Conservation (phyloP, 805 yeast species). For the Saccharomycopsis olivae region DNA sequence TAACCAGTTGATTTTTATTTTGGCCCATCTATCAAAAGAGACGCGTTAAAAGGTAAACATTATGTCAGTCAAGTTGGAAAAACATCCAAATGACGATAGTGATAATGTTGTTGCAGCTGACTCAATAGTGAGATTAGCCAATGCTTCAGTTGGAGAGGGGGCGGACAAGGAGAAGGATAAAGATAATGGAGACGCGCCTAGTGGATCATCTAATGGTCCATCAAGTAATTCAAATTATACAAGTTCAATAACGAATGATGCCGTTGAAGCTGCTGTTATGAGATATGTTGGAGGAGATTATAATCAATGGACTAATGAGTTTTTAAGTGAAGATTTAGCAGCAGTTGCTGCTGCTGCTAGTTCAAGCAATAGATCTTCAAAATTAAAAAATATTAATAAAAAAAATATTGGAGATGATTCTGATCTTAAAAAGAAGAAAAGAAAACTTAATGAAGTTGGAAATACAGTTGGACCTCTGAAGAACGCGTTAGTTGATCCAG, state of each 20-base stretch:
- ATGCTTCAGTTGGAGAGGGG: not conserved
- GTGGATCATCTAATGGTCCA: too few relatives aligned
- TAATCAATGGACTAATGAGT: conserved; percentile 39
- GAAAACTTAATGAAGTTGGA: conserved; percentile 15
- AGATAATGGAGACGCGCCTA: not conserved
- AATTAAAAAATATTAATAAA: conserved; percentile 12
- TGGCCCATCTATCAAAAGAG: not conserved
- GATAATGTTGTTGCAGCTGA: not conserved
- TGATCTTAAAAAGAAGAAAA: conserved; percentile 17
- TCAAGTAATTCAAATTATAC: not conserved
- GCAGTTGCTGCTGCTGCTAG: conserved; percentile 11
- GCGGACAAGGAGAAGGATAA: not conserved
- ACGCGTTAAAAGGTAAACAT: not conserved
- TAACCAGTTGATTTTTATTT: not conserved
- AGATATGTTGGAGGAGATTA: conserved; percentile 49
- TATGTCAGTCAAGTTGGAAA: not conserved
- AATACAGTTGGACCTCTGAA: not conserved
- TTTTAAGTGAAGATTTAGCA: conserved; percentile 31
- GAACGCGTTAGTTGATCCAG: conserved; percentile 44
- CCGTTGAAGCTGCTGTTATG: conserved; percentile 74
- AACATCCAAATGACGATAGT: not conserved
- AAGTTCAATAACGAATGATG: conserved; percentile 22
- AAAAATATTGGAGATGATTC: conserved; percentile 19
- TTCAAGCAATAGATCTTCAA: not conserved
- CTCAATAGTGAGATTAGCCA: not conserved